phyloP scores from a whole-genome alignment of 1,284 basidiomycete genomes.

The Cryptococcus sp. region DNA sequence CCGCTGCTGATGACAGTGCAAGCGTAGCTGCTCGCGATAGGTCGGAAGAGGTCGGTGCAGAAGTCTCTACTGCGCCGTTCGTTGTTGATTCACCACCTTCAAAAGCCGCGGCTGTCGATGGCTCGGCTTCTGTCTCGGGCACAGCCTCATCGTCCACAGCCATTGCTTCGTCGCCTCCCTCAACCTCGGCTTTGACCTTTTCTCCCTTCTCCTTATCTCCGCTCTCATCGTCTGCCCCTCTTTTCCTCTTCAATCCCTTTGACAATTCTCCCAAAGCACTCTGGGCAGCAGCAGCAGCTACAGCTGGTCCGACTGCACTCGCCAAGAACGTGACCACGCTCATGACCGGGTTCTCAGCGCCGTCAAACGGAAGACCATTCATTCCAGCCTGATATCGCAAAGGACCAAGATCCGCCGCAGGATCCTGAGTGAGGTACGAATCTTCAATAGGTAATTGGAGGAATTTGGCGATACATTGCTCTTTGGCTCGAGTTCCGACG shows the following conservation, averaged over 20 bases:
- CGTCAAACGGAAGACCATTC: constrained; percentile 79
- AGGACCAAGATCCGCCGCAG: constrained; percentile 64
- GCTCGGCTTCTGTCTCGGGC: neutral
- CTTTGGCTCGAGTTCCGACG: constrained; percentile 84
- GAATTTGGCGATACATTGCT: constrained; percentile 96
- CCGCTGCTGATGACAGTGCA: constrained; percentile 85
- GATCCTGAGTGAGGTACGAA: constrained; percentile 62
- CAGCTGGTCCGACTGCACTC: constrained; percentile 83
- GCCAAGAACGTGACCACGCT: constrained; percentile 96
- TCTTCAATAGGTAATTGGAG: constrained; percentile 96
- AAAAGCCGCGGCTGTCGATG: constrained; percentile 18
- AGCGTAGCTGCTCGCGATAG: constrained; percentile 75
- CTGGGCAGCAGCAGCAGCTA: constrained; percentile 92
- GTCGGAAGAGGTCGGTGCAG: constrained; percentile 69
- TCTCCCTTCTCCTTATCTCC: constrained; percentile 20
- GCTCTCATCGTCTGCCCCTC: constrained; percentile 47
- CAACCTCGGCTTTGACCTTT: constrained; percentile 23
- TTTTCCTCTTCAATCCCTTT: constrained; percentile 67
- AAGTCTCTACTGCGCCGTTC: constrained; percentile 12
- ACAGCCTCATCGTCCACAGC: constrained; percentile 38
- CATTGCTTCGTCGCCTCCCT: constrained; percentile 34
- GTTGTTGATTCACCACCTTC: neutral
- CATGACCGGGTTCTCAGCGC: constrained; percentile 97
- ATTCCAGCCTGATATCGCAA: constrained; percentile 63
- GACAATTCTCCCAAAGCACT: constrained; percentile 69